Percentiles rank a stretch among this genome's conserved stretches.
These are phyloP conservation scores for Russula sp. DNA, from an alignment of 768 basidiomycete species.

Conservation along the genomic window DNA sequence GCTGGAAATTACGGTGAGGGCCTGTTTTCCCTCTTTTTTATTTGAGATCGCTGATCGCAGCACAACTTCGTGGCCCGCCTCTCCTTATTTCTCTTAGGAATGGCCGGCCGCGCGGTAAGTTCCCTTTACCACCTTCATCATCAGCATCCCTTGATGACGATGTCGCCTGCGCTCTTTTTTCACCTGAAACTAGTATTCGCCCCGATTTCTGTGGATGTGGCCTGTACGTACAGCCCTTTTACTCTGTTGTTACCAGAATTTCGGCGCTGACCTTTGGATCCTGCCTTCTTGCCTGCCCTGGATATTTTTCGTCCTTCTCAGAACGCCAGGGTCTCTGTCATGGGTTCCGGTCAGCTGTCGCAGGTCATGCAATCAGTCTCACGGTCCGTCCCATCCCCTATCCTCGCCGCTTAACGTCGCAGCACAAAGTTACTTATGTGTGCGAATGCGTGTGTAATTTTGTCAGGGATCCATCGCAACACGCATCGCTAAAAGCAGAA, in stretches of 20 bases:
- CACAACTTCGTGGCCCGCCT: background rate
- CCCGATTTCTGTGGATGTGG: constrained; percentile 98
- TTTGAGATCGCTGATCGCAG: constrained; percentile 11
- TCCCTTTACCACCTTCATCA: constrained; percentile 2
- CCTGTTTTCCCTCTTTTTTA: background rate
- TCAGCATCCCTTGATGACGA: background rate
- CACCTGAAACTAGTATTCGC: constrained; percentile 64
- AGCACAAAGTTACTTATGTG: background rate
- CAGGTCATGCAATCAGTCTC: constrained; percentile 92
- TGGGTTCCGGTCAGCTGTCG: constrained; percentile 91
- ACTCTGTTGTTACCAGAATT: constrained; percentile 16
- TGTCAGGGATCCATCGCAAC: constrained; percentile 73
- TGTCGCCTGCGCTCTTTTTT: constrained; percentile 15
- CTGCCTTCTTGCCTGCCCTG: background rate
- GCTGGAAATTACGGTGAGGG: constrained; percentile 90
- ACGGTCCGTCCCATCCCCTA: constrained; percentile 47
- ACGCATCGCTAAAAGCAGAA: constrained; percentile 66
- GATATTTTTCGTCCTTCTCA: constrained; percentile 33
- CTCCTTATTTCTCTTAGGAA: constrained; percentile 50
- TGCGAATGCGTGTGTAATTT: background rate
- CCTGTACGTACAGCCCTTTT: constrained; percentile 54
- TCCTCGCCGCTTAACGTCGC: background rate
- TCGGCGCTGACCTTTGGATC: background rate
- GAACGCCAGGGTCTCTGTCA: constrained; percentile 92
- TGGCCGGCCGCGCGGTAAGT: constrained; percentile 89